Base-by-base conservation (phyloP, 2,329 filamentous ascomycete genomes). In the Colletotrichum somersetense region DNA sequence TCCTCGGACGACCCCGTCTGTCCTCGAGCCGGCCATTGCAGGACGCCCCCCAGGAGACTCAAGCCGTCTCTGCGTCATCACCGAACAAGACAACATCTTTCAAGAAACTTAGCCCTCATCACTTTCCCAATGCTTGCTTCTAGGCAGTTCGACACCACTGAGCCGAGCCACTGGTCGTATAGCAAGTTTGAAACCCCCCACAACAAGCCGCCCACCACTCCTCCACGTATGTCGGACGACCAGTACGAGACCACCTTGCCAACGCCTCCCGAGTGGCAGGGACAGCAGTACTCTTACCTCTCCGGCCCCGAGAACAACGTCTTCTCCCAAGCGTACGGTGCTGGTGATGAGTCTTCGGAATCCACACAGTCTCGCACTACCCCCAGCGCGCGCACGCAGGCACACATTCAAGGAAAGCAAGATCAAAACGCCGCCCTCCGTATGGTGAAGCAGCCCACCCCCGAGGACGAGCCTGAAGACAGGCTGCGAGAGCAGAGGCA, bases 321-420 rank as follows among this genome's bases (percentile, higher is more conserved):
- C 66, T 87, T 86, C 75, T 78, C 83, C 57, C 84, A 84, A 72
- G 67, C 83, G 18, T 87, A 84, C 75, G 82, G 83, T 65, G 82
- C 85, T 78, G 81, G 81, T 46, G 77, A 78, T 69, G 81, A 81
- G 74, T 80, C 78, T 75, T 76, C 80, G 71, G 81, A 81, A 46
- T 48, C 71, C 33, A 75, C 77, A 23, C 81, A 82, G 76, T 81
- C 81, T 62, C 81, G 82, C 55, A 80, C 80, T 46, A 78, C 80
- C 71, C 80, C 79, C 70, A 78, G 78, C 59, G 78, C 80, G 46
- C 80, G 77, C 61, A 81, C 79, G 77, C 84, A 87, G 40, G 85
- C 94, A 58, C 89, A 90, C 40, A 85, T 94, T 75, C 93, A 92
- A 72, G 89, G 91, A 8, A 89, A 91, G 77, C 87, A 91, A 88